Evolutionary conservation across 371 early-diverging fungal genomes (phyloP), one percentile per base, ranked within the genome.

Genomic region (Mucor indicus): DNA sequence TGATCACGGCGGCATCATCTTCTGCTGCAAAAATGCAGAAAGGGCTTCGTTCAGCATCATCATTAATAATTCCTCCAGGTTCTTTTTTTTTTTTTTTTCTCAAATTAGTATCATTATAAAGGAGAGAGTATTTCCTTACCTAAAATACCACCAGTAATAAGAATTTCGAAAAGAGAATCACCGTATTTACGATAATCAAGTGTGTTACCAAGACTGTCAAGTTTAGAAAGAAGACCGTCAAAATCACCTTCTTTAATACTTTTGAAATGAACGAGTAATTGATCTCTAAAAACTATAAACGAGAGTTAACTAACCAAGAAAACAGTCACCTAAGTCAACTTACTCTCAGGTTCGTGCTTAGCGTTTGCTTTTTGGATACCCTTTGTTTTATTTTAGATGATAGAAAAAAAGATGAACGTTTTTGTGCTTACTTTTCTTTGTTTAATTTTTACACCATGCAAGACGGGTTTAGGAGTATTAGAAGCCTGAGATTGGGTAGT

Each of bases 181-280:
- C 86, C 91, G 89, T 95, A 95, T 62, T 90, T 87, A 66, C 90
- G 88, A 77, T 90, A 92, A 59, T 94, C 95, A 59, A 94, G 85
- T 56, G 89, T 90, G 55, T 89, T 88, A 48, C 88, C 92, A 44
- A 86, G 85, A 24, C 64, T 62, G 72, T 95, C 95, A 55, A 95
- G 83, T 55, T 80, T 79, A 59, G 71, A 48, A 30, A 86, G 79
- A 47, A 91, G 71, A 44, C 77, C 80, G 41, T 85, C 80, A 67
- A 87, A 86, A 64, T 89, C 79, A 44, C 81, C 85, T 47, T 84
- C 80, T 41, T 80, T 66, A 35, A 79, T 71, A 39, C 72, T 60
- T 25, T 67, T 62, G 44, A 88, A 67, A 59, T 80, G 72, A 50
- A 75, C 68, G 60, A 89, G 77, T 75, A 89, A 69, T 60, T 71